Conservation (phyloP, 257 asterid species). For the Paraleonurus japonicus region DNA sequence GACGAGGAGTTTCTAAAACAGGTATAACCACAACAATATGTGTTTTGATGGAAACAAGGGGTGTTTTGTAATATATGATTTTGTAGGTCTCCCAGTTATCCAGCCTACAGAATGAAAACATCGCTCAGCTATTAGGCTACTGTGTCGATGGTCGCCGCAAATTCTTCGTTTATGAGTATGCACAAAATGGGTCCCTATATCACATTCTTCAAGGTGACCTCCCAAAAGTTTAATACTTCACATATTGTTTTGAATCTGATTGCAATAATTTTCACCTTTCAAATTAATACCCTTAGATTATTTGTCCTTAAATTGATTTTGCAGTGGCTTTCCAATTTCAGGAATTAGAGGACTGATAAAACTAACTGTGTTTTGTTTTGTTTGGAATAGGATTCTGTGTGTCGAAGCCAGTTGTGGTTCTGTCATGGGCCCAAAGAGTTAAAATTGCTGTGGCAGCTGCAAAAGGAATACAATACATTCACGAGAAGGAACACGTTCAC, state of each 20-base stretch:
- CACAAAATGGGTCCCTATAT: conserved; percentile 57
- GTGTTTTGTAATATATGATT: neutral
- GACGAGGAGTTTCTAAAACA: conserved; percentile 29
- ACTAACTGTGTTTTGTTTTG: neutral
- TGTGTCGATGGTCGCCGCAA: conserved; percentile 47
- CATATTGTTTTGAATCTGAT: neutral
- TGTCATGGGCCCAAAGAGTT: conserved; percentile 35
- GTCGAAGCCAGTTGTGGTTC: conserved; percentile 38
- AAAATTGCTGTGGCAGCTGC: conserved; percentile 39
- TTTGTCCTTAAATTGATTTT: too few relatives aligned
- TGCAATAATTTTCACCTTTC: too few relatives aligned
- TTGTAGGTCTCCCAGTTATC: conserved; percentile 57
- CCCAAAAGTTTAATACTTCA: too few relatives aligned
- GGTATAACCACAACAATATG: conserved; percentile 9
- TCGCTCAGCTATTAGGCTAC: conserved; percentile 57
- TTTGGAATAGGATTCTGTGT: conserved; percentile 44
- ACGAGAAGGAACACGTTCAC: conserved; percentile 22
- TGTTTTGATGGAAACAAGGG: neutral
- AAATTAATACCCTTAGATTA: too few relatives aligned
- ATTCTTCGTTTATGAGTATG: conserved; percentile 51
- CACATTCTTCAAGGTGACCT: conserved; percentile 60
- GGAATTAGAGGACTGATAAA: neutral
- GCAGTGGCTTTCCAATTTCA: too few relatives aligned
- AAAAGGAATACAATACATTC: conserved; percentile 20
- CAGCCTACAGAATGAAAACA: conserved; percentile 47